Conservation (phyloP, 2,329 filamentous ascomycete species). For the Catunica adiposa region DNA sequence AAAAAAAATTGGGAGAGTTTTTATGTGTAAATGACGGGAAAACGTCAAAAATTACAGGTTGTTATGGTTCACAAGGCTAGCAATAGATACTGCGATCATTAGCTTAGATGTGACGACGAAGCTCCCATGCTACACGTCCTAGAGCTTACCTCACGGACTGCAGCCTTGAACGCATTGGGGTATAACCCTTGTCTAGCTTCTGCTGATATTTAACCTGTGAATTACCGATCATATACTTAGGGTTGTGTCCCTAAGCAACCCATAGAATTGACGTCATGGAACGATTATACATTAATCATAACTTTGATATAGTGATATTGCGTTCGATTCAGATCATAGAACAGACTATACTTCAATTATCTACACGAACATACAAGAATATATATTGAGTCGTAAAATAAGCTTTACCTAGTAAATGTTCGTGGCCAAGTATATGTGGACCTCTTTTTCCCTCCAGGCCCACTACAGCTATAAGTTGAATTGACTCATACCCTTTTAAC, state of each 20-base stretch:
- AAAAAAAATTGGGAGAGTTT: background rate
- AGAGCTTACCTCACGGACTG: slow-evolving; percentile 14
- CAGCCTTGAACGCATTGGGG: slow-evolving; percentile 10
- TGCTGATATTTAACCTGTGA: background rate
- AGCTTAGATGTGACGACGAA: background rate
- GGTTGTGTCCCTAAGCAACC: too few species aligned
- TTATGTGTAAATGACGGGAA: background rate
- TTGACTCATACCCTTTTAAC: background rate
- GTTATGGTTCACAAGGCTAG: background rate
- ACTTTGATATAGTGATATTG: too few species aligned
- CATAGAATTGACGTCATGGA: too few species aligned
- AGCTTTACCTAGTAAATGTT: too few species aligned
- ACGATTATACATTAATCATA: too few species aligned
- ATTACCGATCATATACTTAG: background rate
- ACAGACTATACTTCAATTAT: too few species aligned
- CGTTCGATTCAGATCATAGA: too few species aligned
- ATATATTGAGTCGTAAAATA: too few species aligned
- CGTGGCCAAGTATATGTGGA: too few species aligned
- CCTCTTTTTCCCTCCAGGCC: background rate
- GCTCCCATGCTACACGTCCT: background rate
- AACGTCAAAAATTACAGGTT: background rate
- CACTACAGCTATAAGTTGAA: background rate
- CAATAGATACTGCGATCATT: background rate
- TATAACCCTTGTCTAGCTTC: background rate
- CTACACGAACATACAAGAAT: too few species aligned